Evolutionary conservation across 1,284 basidiomycete genomes (phyloP), one percentile per base, ranked within the genome.

Genomic region (Stygiomarasmius scandens): DNA sequence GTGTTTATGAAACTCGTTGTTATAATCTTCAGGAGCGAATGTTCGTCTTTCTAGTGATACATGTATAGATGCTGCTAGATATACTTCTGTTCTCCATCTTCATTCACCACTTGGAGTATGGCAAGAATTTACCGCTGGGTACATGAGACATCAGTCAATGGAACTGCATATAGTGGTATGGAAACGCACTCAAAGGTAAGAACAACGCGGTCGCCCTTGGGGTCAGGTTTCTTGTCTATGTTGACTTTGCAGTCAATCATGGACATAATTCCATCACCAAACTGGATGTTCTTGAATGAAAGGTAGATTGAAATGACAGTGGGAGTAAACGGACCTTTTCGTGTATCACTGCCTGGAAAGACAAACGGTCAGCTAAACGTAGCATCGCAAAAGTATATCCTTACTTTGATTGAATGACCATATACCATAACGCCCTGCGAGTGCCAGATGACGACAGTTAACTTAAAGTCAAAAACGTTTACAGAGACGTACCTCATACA

Each of bases 251-350:
- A 95, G 69, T 92, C 90, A 60, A 95, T 95, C 81, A 95, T 92
- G 19, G 88, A 91, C 91, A 94, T 93, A 65, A 95, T 95, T 3
- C 93, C 92, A 68, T 95, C 93, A 3, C 93, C 93, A 63, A 94
- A 95, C 89, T 92, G 61, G 29, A 32, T 5, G 12, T 12, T 12
- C 29, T 2, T 23, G 38, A 48, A 20, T 32, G 52, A 3, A 46
- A 2, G 12, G 51, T 22, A 29, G 29, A 20, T 49, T 34, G 1
- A n/a, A 41, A n/a, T n/a, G n/a, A 9, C 38, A 16, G n/a, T 24
- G 9, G 11, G 19, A 27, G n/a, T 34, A 29, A 52, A 54, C 70
- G 32, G 47, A 88, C 87, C 83, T 95, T 94, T 74, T 95, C 92
- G 63, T 93, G 88, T 50, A 95, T 90, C 63, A 94, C 70, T n/a